Base-by-base conservation (phyloP, 352 stramenopile genomes). In the Phytophthora aleatoria region DNA sequence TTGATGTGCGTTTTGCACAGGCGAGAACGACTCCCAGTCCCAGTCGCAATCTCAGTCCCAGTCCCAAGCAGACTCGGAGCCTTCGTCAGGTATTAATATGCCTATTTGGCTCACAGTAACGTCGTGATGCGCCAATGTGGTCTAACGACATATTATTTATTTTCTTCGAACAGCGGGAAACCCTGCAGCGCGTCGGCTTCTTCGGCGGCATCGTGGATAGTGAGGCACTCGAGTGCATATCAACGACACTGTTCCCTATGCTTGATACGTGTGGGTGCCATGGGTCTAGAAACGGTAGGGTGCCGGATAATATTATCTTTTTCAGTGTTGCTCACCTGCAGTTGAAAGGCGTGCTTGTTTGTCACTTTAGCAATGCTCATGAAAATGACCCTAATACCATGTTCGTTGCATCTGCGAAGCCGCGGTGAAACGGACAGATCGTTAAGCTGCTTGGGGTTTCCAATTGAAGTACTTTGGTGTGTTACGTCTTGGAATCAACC, bases 161-260 rank as follows among this genome's bases (percentile, higher is more conserved):
- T 55, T 72, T 4, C 5, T 20, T 44, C 20, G 16, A 57, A 42
- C 57, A 72, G 62, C 53, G 39, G 64, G 69, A 59, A 67, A 41
- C 20, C 57, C 73, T 16, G 64, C 75, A 13, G 77, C 75, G 8
- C 78, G 64, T 26, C 82, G 82, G 11, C 65, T 90, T 53, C 69
- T 90, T 57, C 81, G 81, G 47, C 79, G 79, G 45, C 83, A 85
- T 70, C 79, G 81, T 12, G 55, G 56, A 50, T 61, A 74, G 71
- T 77, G 52, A 78, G 27, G 16, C n/a, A 54, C 33, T 31, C 47
- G 13, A 33, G 44, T 11, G 26, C 5, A 58, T 53, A 42, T 57
- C 48, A 47, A 38, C 8, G 30, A 39, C 43, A 39, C 26, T 8
- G 31, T n/a, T 36, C 31, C 15, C 30, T 50, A 58, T 50, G 49